phyloP scores from a whole-genome alignment of 2,329 filamentous ascomycete species.

The Tolypocladium paradoxum region DNA sequence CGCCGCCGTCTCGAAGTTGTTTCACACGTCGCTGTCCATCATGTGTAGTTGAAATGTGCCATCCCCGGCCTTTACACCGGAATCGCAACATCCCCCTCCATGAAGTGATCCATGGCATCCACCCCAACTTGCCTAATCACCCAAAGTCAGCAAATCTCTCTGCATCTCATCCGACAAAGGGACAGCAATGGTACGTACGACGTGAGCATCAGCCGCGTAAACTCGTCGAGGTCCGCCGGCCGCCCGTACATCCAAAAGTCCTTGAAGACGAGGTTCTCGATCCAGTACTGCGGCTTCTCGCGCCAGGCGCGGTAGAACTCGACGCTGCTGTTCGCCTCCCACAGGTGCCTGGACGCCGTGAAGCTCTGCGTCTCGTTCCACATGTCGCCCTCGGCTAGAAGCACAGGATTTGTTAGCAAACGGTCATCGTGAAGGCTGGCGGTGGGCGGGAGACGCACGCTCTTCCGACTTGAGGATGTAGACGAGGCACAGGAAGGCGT shows the following conservation, averaged over 20 bases:
- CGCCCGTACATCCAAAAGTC: slow-evolving; percentile 25
- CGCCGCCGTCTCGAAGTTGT: not conserved
- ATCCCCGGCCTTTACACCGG: slow-evolving; percentile 3
- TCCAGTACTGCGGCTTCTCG: slow-evolving; percentile 26
- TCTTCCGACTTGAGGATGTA: slow-evolving; percentile 21
- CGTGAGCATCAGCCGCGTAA: slow-evolving; percentile 26
- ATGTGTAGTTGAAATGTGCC: not conserved
- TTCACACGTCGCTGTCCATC: not conserved
- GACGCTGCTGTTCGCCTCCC: slow-evolving; percentile 28
- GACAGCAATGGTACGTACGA: slow-evolving; percentile 26
- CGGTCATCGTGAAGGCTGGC: too few relatives aligned
- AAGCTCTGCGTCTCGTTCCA: slow-evolving; percentile 11
- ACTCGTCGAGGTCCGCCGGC: slow-evolving; percentile 27
- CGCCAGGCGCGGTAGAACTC: slow-evolving; percentile 33
- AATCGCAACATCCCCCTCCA: slow-evolving; percentile 16
- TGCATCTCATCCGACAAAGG: too few relatives aligned
- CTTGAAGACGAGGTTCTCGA: slow-evolving; percentile 22
- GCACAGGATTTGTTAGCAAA: not conserved
- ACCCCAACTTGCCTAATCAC: slow-evolving; percentile 20
- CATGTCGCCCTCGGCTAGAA: slow-evolving; percentile 2
- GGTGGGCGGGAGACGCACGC: slow-evolving; percentile 13
- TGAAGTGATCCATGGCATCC: slow-evolving; percentile 25
- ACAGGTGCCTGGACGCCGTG: slow-evolving; percentile 31
- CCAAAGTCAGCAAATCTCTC: not conserved
- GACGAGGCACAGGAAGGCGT: slow-evolving; percentile 21